These are phyloP conservation scores for Astrephomene gubernaculifera DNA, from an alignment of 139 green algal species.

Conservation along the genomic window DNA sequence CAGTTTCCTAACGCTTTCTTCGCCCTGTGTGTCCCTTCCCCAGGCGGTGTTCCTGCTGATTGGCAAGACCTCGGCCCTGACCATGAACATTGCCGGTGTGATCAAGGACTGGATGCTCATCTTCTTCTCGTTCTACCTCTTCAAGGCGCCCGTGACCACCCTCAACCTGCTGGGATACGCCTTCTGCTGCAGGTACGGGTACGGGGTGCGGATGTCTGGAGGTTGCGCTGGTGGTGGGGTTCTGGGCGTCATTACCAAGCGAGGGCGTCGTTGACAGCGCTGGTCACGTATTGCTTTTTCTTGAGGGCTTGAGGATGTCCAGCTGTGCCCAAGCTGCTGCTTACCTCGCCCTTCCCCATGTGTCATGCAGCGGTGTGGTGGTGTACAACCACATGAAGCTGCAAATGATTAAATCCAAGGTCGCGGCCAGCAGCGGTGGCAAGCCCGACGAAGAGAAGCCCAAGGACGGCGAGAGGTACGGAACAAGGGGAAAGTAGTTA, in stretches of 20 bases:
- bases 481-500: too few species aligned
- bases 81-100: constrained; percentile 97
- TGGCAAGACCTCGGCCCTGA: constrained; percentile 95
- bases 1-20: too few species aligned
- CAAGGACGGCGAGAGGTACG: constrained; percentile 13
- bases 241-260: too few species aligned
- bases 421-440: constrained; percentile 8
- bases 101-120: constrained; percentile 99
- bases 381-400: constrained; percentile 86
- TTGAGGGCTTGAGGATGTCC: too few species aligned
- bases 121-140: constrained; percentile 90
- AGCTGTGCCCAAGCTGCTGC: too few species aligned
- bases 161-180: constrained; percentile 87
- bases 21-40: too few species aligned
- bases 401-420: constrained; percentile 69
- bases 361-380: constrained; percentile 57
- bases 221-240: too few species aligned
- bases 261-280: too few species aligned
- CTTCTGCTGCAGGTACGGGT: constrained; percentile 72
- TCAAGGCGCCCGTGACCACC: constrained; percentile 86
- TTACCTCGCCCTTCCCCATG: background rate
- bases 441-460: constrained; percentile 58
- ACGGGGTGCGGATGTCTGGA: too few species aligned
- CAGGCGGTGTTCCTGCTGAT: constrained; percentile 94
- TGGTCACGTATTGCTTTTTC: too few species aligned